Conservation (phyloP, 2,329 filamentous ascomycete species). For the Sarocladiaceae sp. region DNA sequence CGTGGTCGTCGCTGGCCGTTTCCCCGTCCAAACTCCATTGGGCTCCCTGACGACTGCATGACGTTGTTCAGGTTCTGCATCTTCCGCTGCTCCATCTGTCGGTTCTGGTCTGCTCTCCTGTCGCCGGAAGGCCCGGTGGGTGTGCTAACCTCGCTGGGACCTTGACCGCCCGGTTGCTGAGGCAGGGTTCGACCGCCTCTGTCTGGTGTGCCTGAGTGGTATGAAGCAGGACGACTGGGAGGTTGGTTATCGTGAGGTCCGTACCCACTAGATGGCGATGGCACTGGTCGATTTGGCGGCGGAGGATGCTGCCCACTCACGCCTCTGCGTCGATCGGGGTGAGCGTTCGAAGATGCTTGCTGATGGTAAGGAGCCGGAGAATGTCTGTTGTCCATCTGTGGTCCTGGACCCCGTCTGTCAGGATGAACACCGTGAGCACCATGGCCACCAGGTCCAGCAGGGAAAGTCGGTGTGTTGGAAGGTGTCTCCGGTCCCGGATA, state of each 20-base stretch:
- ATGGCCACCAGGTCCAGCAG: not conserved
- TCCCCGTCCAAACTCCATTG: slow-evolving; percentile 17
- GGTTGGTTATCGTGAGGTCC: not conserved
- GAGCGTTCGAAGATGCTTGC: not conserved
- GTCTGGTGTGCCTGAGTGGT: not conserved
- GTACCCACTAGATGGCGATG: not conserved
- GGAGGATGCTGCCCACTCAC: slow-evolving; percentile 2
- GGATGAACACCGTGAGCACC: slow-evolving; percentile 39
- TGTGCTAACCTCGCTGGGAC: not conserved
- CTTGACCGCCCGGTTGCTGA: not conserved
- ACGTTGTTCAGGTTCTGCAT: slow-evolving; percentile 7
- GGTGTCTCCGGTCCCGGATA: slow-evolving; percentile 7
- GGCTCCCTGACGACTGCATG: slow-evolving; percentile 2
- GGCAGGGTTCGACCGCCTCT: not conserved
- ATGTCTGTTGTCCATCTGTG: slow-evolving; percentile 1
- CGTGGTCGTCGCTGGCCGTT: slow-evolving; percentile 31
- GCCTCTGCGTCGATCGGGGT: not conserved
- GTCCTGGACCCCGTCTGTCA: slow-evolving; percentile 33
- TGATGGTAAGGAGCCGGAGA: not conserved
- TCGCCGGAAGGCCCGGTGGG: not conserved
- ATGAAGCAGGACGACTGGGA: not conserved
- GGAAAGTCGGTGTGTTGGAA: not conserved
- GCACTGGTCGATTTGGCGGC: not conserved
- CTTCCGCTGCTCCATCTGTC: slow-evolving; percentile 6
- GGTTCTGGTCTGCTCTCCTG: not conserved